Evolutionary conservation across 1,284 basidiomycete species (phyloP), one percentile per base, ranked within the genome.

Genomic region (Cutaneotrichosporon sp.): DNA sequence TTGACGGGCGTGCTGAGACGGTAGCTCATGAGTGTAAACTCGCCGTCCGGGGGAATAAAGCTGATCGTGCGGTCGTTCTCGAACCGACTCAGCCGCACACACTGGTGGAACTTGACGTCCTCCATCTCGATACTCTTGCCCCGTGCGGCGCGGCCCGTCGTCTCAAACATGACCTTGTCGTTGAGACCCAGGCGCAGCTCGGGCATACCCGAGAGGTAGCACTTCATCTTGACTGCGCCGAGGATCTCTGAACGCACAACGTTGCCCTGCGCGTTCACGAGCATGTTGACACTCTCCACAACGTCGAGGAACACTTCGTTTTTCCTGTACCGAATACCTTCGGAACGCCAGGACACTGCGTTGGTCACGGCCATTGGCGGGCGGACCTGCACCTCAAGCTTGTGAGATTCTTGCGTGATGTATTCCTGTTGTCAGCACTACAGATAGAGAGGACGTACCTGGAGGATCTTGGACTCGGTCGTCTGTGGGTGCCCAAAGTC

Each of bases 111-210:
- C 80, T 97, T 98, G 82, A 98, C 93, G 76, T 99, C 97, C 80
- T 99, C 97, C 92, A 99, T 97, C 82, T 99, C 97, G 75, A 99
- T 97, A 4, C 95, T 89, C 81, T 99, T 99, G 7, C 97, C 97
- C 22, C 96, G 87, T 2, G 96, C 90, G 32, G 94, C 92, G 92
- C 75, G 30, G 57, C 97, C 96, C 4, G 95, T 99, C 72, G 86
- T 92, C 82, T 99, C 96, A 73, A 99, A 97, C 95, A 98, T 98
- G 79, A 98, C 95, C 82, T 99, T 99, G 83, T 99, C 97, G 81
- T 99, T 99, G 63, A 99, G 84, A 0, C 97, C 97, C 36, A 99
- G 81, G 58, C 97, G 85, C 60, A 99, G 84, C 78, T 99, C 97
- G 13, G 97, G 97, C 97, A 99, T 99, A 21, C 97, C 97, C 11